A percentile compares a stretch with the other conserved stretches of the same genome.
Evolutionary conservation across 2,329 filamentous ascomycete species (phyloP).

Genomic region (Rugonectria rugulosa): DNA sequence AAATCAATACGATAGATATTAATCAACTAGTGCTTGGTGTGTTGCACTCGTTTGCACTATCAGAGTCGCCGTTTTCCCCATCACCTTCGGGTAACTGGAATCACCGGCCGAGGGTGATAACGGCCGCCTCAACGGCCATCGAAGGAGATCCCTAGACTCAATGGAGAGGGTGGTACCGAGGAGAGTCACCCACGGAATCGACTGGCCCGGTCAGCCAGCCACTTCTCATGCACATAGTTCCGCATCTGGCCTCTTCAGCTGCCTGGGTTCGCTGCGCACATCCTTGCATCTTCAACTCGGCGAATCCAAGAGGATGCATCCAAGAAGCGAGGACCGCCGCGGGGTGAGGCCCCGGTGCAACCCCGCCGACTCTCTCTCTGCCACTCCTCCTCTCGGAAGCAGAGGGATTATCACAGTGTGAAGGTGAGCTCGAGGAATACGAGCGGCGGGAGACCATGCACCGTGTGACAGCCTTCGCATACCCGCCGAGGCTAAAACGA

Average conservation of each 20-base stretch:
- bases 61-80: background rate
- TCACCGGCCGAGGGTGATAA: slow-evolving; percentile 1
- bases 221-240: slow-evolving; percentile 1
- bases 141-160: slow-evolving; percentile 4
- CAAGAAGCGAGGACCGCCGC: slow-evolving; percentile 3
- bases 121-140: background rate
- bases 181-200: background rate
- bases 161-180: slow-evolving; percentile 4
- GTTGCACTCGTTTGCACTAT: slow-evolving; percentile 14
- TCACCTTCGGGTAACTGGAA: background rate
- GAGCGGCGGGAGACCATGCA: slow-evolving; percentile 16
- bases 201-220: background rate
- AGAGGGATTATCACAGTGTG: slow-evolving; percentile 10
- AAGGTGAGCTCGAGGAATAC: slow-evolving; percentile 11
- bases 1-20: background rate
- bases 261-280: background rate
- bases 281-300: slow-evolving; percentile 6
- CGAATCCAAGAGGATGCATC: slow-evolving; percentile 1
- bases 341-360: background rate
- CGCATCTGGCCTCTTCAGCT: slow-evolving; percentile 5
- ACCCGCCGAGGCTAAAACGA: slow-evolving; percentile 41
- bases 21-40: no score
- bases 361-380: background rate
- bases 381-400: background rate
- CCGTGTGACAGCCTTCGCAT: slow-evolving; percentile 38